Conservation (phyloP, 768 basidiomycete genomes). For the Boletus fagicola region DNA sequence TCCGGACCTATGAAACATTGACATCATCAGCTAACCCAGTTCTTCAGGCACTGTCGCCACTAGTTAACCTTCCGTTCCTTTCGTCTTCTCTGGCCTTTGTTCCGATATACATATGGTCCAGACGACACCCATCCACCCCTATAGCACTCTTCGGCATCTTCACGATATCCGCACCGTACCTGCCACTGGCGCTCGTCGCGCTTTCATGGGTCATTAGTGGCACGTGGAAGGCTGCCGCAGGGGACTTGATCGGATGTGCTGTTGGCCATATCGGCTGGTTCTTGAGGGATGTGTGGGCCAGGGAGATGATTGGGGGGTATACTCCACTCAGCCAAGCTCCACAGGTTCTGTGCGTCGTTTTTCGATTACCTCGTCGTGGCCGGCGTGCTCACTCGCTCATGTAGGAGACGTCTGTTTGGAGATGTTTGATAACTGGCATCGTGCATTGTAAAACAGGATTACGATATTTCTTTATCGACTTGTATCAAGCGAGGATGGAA, state of each 20-base stretch:
- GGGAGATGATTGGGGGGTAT: constrained; percentile 79
- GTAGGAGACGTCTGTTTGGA: constrained; percentile 66
- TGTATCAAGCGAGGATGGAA: background rate
- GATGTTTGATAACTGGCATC: constrained; percentile 36
- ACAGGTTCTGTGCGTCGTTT: constrained; percentile 55
- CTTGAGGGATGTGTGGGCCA: constrained; percentile 80
- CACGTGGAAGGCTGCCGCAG: constrained; percentile 79
- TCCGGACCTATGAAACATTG: background rate
- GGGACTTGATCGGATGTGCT: constrained; percentile 79
- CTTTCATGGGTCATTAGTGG: constrained; percentile 85
- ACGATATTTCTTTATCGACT: background rate
- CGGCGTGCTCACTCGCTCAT: constrained; percentile 1
- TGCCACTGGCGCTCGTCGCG: constrained; percentile 86
- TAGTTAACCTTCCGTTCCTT: constrained; percentile 90
- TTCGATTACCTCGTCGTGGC: background rate
- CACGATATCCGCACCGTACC: constrained; percentile 93
- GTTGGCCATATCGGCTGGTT: constrained; percentile 89
- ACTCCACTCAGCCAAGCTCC: constrained; percentile 75
- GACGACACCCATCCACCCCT: constrained; percentile 91
- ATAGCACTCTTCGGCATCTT: constrained; percentile 94
- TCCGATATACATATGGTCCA: constrained; percentile 96
- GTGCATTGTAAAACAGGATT: constrained; percentile 10
- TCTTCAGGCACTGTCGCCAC: constrained; percentile 70
- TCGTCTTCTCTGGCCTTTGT: constrained; percentile 92
- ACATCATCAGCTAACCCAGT: background rate